phyloP scores from a whole-genome alignment of 192 early-diverging fungal genomes.

The Podila clonocystis region DNA sequence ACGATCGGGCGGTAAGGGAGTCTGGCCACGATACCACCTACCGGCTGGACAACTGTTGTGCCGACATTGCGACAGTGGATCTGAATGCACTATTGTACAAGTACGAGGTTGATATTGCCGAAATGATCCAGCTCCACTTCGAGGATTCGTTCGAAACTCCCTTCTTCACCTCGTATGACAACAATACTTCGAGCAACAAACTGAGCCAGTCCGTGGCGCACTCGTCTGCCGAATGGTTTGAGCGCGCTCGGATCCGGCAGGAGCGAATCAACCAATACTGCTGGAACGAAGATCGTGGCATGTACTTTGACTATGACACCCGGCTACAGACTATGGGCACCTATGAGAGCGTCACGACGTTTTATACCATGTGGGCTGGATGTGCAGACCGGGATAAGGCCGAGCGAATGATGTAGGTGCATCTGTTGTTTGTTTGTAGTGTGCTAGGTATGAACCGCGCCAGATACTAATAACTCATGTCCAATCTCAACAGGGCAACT shows the following conservation, averaged over 20 bases:
- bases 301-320: constrained; percentile 97
- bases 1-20: constrained; percentile 97
- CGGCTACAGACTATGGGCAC: constrained; percentile 64
- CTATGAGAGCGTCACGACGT: constrained; percentile 92
- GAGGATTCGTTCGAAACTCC: constrained; percentile 61
- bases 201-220: constrained; percentile 41
- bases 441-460: background rate
- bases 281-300: constrained; percentile 83
- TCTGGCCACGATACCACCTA: constrained; percentile 98
- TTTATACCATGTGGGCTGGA: constrained; percentile 95
- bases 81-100: constrained; percentile 94
- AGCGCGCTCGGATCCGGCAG: constrained; percentile 69
- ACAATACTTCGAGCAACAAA: constrained; percentile 11
- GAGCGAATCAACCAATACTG: constrained; percentile 79
- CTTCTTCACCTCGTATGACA: constrained; percentile 10
- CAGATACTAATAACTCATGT: too few species aligned
- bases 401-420: constrained; percentile 69
- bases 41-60: constrained; percentile 90
- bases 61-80: constrained; percentile 93
- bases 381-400: constrained; percentile 83
- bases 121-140: constrained; percentile 69
- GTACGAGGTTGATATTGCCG: constrained; percentile 93
- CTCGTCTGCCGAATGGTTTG: constrained; percentile 67
- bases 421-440: background rate
- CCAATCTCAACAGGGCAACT: constrained; percentile 6